Percentiles rank a stretch among this genome's conserved stretches.
Evolutionary conservation across 257 asterid species (phyloP).

Genomic region (Petrea volubilis): DNA sequence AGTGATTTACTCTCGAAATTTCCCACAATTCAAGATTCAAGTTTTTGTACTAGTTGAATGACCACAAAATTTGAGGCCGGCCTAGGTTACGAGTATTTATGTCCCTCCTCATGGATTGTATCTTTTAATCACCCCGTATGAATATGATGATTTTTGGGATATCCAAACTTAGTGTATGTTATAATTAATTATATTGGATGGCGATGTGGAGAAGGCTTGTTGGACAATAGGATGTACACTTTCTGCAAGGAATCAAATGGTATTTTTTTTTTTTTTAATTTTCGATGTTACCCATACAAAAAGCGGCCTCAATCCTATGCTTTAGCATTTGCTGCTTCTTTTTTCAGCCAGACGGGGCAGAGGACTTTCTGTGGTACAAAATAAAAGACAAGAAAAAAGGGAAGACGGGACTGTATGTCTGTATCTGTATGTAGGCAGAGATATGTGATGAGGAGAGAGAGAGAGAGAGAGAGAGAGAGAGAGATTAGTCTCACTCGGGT

Average conservation of each 20-base stretch:
- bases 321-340: constrained; percentile 26
- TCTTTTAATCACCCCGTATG: neutral
- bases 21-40: neutral
- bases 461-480: too few species aligned
- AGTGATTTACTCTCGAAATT: too few species aligned
- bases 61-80: constrained; percentile 12
- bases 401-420: neutral
- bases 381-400: constrained; percentile 22
- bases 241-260: constrained; percentile 38
- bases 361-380: constrained; percentile 32
- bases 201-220: constrained; percentile 47
- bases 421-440: neutral
- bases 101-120: neutral
- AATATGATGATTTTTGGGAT: constrained; percentile 18
- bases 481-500: neutral
- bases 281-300: constrained; percentile 37
- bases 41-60: neutral
- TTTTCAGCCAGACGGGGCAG: constrained; percentile 30
- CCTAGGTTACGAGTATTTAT: neutral
- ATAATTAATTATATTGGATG: constrained; percentile 31
- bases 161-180: constrained; percentile 20
- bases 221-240: constrained; percentile 49
- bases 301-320: constrained; percentile 21
- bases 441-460: neutral
- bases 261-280: neutral